Evolutionary conservation across 257 asterid genomes (phyloP).

Genomic region (Agastache rugosa): DNA sequence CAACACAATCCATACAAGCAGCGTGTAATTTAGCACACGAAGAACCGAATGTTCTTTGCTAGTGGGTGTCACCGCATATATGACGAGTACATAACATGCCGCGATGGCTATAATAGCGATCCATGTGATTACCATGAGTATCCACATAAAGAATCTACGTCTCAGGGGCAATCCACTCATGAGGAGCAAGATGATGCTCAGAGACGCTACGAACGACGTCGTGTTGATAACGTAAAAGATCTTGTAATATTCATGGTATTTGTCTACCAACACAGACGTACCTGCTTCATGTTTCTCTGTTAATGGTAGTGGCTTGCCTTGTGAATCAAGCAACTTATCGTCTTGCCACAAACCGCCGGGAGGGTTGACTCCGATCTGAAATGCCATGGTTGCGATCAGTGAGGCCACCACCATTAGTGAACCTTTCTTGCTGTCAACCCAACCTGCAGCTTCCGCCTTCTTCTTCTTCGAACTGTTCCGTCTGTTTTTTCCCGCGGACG

Average conservation of each 20-base stretch:
- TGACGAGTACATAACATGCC: background rate
- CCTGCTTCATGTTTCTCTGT: too few species aligned
- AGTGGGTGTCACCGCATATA: background rate
- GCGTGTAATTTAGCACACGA: too few species aligned
- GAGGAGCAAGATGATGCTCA: slow-evolving; percentile 14
- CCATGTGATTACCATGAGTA: background rate
- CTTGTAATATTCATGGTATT: background rate
- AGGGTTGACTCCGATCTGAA: slow-evolving; percentile 43
- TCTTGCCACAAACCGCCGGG: slow-evolving; percentile 43
- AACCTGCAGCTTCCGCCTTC: background rate
- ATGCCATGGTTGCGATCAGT: slow-evolving; percentile 48
- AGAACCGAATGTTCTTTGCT: too few species aligned
- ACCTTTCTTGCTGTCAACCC: slow-evolving; percentile 32
- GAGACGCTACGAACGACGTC: slow-evolving; percentile 30
- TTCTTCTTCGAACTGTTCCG: too few species aligned
- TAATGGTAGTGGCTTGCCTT: too few species aligned
- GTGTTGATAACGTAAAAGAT: background rate
- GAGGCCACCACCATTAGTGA: slow-evolving; percentile 46
- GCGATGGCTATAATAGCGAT: background rate
- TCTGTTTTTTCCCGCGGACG: too few species aligned
- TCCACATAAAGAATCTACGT: slow-evolving; percentile 37
- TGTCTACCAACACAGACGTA: slow-evolving; percentile 35
- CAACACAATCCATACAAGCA: background rate
- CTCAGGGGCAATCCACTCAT: slow-evolving; percentile 35
- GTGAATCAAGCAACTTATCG: too few species aligned